Evolutionary conservation across 1,284 basidiomycete species (phyloP), one percentile per base, ranked within the genome.

Genomic region (Phellopilus nigrolimitatus): DNA sequence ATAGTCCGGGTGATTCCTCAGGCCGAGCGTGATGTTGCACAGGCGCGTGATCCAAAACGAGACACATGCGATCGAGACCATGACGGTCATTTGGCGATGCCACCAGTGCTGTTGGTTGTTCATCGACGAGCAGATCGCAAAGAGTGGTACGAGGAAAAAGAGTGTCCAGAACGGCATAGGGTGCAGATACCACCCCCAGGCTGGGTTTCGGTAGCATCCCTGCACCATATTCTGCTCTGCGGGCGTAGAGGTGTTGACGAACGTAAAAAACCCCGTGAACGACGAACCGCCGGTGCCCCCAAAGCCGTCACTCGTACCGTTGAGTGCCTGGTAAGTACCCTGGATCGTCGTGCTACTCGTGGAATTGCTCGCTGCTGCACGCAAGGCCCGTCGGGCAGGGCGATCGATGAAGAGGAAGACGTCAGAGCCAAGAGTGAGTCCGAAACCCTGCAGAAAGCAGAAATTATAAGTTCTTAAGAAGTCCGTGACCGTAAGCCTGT

Each of bases 391-490:
- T 15, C 84, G 79, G 13, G 80, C 78, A 0, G 65, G 59, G 1
- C 70, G 77, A 62, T 93, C 90, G 53, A 93, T 71, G 21, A 93
- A 74, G 51, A 91, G 82, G 62, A 84, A 94, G 19, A 93, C 70
- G 62, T 94, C 91, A 3, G 86, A 91, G 31, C 91, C 91, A 54
- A 94, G 89, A 56, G 91, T 87, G 44, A 95, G 76, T 48, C 90
- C 90, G 64, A 94, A 94, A 1, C 91, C 91, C 78, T 80, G 56
- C 4, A 48, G 37, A 47, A 57, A 17, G 33, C 24, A 21, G 37
- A 34, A 60, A 42, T 48, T 15, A 45, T 48, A 15, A 49, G 30
- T 31, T n/a, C 12, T 28, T 15, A 15, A 4, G n/a, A 42, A 10
- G 13, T 9, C 10, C 15, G 47, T 7, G 28, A n/a, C 46, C 49